These are phyloP conservation scores for Theileria parva DNA, from an alignment of 169 alveolate species.

Conservation along the genomic window DNA sequence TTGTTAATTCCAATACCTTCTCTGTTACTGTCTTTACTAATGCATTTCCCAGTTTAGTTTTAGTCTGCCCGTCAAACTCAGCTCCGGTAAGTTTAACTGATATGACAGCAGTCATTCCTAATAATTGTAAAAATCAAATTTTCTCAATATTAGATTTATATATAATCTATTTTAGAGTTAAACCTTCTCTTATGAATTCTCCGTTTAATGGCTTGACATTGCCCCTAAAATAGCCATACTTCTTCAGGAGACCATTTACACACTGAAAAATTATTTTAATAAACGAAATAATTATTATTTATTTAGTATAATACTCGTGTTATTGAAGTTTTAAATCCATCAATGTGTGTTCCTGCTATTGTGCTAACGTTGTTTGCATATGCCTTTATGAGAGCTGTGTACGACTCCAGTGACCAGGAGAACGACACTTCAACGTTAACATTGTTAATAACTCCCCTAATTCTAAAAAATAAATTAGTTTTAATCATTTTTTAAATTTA, in stretches of 20 bases:
- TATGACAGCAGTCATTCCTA: constrained; percentile 78
- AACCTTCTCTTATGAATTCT: constrained; percentile 74
- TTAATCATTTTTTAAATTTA: not conserved
- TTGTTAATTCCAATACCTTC: constrained; percentile 15
- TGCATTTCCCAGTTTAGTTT: constrained; percentile 77
- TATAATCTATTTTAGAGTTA: constrained; percentile 13
- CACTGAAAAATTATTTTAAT: constrained; percentile 38
- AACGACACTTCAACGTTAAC: constrained; percentile 58
- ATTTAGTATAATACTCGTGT: constrained; percentile 54
- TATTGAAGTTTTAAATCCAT: constrained; percentile 76
- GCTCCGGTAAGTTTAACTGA: constrained; percentile 76
- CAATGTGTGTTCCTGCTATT: constrained; percentile 81
- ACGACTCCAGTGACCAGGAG: constrained; percentile 68
- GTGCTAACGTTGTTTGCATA: constrained; percentile 82
- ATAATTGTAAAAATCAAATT: not conserved
- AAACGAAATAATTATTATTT: constrained; percentile 1
- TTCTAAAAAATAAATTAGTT: constrained; percentile 6
- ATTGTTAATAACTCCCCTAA: constrained; percentile 37
- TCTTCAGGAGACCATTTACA: constrained; percentile 62
- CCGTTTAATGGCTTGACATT: constrained; percentile 66
- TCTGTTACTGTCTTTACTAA: constrained; percentile 71
- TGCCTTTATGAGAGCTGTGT: constrained; percentile 65
- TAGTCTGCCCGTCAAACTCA: constrained; percentile 86
- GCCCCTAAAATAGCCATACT: constrained; percentile 55
- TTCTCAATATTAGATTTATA: not conserved